Evolutionary conservation across 768 basidiomycete genomes (phyloP), one percentile per base, ranked within the genome.

Genomic region (Pulveroboletus sp.): DNA sequence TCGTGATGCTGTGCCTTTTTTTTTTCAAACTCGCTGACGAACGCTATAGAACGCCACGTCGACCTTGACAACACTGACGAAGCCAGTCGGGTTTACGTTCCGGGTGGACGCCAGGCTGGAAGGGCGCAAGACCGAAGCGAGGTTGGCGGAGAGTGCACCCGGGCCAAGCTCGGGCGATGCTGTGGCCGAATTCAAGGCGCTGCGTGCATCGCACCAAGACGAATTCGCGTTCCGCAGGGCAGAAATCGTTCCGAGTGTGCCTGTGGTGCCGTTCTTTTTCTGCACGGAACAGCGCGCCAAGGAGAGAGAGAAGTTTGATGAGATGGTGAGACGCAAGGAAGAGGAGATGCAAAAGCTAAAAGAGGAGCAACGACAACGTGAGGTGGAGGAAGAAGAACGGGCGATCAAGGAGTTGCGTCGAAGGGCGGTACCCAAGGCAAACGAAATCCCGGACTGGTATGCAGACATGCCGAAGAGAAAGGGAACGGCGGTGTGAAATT

Each of bases 361-460:
- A 57, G 82, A 82, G 60, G 74, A 75, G 59, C 65, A 64, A 56
- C 69, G 76, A 53, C 67, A 66, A 61, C 71, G 71, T 59, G 65
- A 71, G 59, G 79, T 75, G 60, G 72, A 73, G 60, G 73, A 78
- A 57, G 84, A 86, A 67, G 82, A 80, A 65, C 67, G 64, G 63
- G 82, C 80, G 68, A 63, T 86, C 50, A 74, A 64, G 62, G 85
- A 82, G 69, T 52, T 85, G 60, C 70, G 87, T 63, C 78, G 74
- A 71, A 75, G 72, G 55, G 76, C 83, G 16, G 69, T 89, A 39
- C 83, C 84, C 20, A 80, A 73, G 65, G 87, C 87, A 39, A 75
- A 88, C 62, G 79, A 79, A 58, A 75, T 89, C 22, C 87, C 87
- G 11, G 83, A 81, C 55, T 89, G 87, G 87, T 89, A 89, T 59